phyloP scores from a whole-genome alignment of 2,329 filamentous ascomycete species.

The Coleophoma crateriformis region DNA sequence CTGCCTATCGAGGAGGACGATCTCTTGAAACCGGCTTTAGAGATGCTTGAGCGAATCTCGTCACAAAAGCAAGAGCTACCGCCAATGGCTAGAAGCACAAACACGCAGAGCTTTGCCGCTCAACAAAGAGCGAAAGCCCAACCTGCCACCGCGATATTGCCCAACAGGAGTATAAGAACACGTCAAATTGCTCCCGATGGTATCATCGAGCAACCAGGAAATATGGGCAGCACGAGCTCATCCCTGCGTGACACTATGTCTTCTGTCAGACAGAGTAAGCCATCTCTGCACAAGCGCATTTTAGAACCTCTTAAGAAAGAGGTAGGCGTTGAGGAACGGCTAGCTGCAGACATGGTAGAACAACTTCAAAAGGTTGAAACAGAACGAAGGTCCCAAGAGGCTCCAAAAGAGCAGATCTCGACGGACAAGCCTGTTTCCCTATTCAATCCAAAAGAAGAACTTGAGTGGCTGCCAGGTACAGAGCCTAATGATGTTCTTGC shows the following conservation, averaged over 20 bases:
- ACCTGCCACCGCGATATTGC: constrained; percentile 22
- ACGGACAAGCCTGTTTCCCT: constrained; percentile 28
- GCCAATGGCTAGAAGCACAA: constrained; percentile 35
- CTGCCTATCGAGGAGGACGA: constrained; percentile 6
- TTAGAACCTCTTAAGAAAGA: constrained; percentile 11
- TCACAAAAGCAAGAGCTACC: constrained; percentile 5
- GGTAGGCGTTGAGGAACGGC: constrained; percentile 22
- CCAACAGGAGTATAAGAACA: constrained; percentile 11
- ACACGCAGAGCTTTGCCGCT: constrained; percentile 60
- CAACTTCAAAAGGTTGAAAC: constrained; percentile 16
- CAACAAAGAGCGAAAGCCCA: constrained; percentile 56
- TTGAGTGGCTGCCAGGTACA: constrained; percentile 44
- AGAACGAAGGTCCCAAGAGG: constrained; percentile 12
- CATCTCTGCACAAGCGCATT: constrained; percentile 5
- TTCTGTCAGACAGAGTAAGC: background rate
- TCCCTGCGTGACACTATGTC: constrained; percentile 6
- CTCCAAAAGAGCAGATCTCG: constrained; percentile 31
- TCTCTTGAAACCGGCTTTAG: constrained; percentile 5
- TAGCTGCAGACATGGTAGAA: constrained; percentile 23
- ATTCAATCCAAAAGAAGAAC: constrained; percentile 49
- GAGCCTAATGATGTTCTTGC: constrained; percentile 52
- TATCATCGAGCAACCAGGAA: background rate
- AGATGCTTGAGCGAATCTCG: constrained; percentile 5
- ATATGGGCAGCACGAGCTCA: too few relatives aligned
- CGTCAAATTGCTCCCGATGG: constrained; percentile 9